Conservation (phyloP, 225 moss, liverwort and hornwort species). For the Straminergon stramineum region DNA sequence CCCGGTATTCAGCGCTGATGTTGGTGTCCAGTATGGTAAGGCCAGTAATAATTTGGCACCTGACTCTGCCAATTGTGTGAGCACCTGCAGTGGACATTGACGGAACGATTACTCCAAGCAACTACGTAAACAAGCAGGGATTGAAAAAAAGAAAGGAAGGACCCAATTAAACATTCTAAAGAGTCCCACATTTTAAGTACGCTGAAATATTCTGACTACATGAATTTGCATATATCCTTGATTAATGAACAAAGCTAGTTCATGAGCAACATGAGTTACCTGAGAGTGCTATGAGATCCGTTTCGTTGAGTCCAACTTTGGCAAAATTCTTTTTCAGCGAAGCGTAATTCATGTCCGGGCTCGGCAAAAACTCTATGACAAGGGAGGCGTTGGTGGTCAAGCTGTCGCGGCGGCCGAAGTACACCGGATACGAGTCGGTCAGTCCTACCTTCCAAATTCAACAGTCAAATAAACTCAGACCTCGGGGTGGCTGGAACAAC, state of each 20-base stretch:
- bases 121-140: background rate
- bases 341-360: background rate
- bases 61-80: slow-evolving; percentile 54
- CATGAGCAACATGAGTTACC: background rate
- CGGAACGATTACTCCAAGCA: background rate
- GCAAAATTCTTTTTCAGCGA: background rate
- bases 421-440: background rate
- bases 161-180: too few relatives aligned
- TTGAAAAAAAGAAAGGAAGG: background rate
- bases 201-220: background rate
- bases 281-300: slow-evolving; percentile 24
- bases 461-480: background rate
- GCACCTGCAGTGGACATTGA: slow-evolving; percentile 20
- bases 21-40: background rate
- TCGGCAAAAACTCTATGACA: background rate
- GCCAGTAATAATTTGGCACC: slow-evolving; percentile 8
- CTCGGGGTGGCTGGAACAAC: too few relatives aligned
- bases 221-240: background rate
- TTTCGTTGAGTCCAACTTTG: background rate
- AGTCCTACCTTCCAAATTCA: slow-evolving; percentile 9
- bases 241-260: background rate
- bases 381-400: background rate
- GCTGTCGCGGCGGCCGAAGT: slow-evolving; percentile 25
- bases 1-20: background rate
- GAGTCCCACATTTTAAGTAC: too few relatives aligned